Base-by-base conservation (phyloP, 106 monocot genomes). In the Dendrobium chrysotoxum region DNA sequence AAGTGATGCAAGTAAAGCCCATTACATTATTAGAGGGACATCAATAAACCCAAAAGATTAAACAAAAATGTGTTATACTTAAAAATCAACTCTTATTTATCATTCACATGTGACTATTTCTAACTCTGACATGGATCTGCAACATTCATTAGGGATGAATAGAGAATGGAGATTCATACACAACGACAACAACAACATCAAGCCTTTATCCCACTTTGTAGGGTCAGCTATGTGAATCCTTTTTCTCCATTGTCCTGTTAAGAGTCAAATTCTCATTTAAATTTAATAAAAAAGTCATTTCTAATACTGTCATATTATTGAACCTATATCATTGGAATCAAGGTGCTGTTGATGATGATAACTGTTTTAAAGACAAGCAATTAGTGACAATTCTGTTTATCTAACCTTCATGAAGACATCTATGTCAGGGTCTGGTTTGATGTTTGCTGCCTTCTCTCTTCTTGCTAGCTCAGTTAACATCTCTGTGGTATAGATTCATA, bases 341-440 rank as follows among this genome's bases (percentile, higher is more conserved):
- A 20, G 11, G 12, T 3, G 5, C 72, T 44, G 20, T 78, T 40
- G 4, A 66, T n/a, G 41, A 28, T 35, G 15, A 31, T 70, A 16
- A 35, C 13, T 0, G 3, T 13, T 70, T 35, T 16, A 28, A 70
- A 31, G 35, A 35, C 4, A 16, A 70, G 15, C n/a, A 31, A 70
- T 70, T 13, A 70, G 23, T 35, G 15, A 17, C n/a, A 50, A 30
- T 50, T 50, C 28, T n/a, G 28, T 53, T 77, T 28, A 73, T n/a
- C 40, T 79, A 76, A 90, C 92, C 92, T 92, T 92, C 92, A 90
- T 92, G 80, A 80, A 88, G n/a, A 88, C 70, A 86, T 92, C 92
- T 39, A 92, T 75, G 64, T 92, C 90, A 77, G 84, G 84, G 68
- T 92, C 92, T 13, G 92, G 92, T 79, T 88, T 90, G 71, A 90